Conservation (phyloP, 2,329 filamentous ascomycete genomes). For the Cladosporium sp. region DNA sequence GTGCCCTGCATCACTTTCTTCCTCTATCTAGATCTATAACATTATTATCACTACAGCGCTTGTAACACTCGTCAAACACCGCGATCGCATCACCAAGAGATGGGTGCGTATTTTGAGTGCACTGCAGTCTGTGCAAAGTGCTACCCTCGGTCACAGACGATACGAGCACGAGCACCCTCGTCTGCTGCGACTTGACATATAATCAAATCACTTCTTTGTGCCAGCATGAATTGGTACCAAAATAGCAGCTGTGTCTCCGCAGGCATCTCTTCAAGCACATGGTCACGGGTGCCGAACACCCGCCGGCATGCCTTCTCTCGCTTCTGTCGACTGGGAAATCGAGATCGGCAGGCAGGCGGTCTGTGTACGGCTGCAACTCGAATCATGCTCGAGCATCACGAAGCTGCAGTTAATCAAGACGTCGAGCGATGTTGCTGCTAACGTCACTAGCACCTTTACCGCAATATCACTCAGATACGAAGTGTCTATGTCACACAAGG, state of each 20-base stretch:
- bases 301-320: background rate
- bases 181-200: too few relatives aligned
- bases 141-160: too few relatives aligned
- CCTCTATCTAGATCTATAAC: background rate
- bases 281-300: background rate
- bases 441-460: background rate
- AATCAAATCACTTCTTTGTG: too few relatives aligned
- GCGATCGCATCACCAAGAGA: too few relatives aligned
- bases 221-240: too few relatives aligned
- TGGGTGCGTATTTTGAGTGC: too few relatives aligned
- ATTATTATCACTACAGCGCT: too few relatives aligned
- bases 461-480: background rate
- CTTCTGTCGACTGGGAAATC: background rate
- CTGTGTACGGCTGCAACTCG: conserved; percentile 2
- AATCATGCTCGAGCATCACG: background rate
- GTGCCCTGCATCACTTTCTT: background rate
- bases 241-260: too few relatives aligned
- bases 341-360: background rate
- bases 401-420: background rate
- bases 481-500: background rate
- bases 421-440: conserved; percentile 1
- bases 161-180: too few relatives aligned
- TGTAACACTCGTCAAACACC: too few relatives aligned
- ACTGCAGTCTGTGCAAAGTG: too few relatives aligned
- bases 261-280: background rate